phyloP scores from a whole-genome alignment of 2,329 filamentous ascomycete genomes.

The Nemania sp. region DNA sequence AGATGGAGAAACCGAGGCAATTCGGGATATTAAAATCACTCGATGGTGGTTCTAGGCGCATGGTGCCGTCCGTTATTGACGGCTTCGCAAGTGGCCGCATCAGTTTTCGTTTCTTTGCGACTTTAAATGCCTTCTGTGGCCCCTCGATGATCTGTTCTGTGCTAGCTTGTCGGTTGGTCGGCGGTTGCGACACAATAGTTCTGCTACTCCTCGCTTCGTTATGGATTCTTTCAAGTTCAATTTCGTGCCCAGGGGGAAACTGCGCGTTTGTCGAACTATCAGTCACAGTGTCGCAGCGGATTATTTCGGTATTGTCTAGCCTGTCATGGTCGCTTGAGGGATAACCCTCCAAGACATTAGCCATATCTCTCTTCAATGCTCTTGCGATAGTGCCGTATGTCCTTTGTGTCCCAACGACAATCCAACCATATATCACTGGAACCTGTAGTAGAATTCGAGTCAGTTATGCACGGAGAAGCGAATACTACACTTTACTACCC shows the following conservation, averaged over 20 bases:
- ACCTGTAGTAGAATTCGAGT: conserved; percentile 12
- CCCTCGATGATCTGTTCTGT: not conserved
- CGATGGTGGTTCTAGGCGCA: conserved; percentile 4
- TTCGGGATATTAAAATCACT: conserved; percentile 6
- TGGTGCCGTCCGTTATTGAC: not conserved
- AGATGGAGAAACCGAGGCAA: conserved; percentile 24
- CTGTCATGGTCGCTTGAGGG: not conserved
- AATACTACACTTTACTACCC: not conserved
- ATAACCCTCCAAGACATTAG: conserved; percentile 1
- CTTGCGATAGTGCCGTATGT: conserved; percentile 15
- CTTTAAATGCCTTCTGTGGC: conserved; percentile 16
- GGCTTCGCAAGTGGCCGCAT: conserved; percentile 7
- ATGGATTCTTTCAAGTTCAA: no score
- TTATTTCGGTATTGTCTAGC: not conserved
- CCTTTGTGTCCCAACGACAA: conserved; percentile 24
- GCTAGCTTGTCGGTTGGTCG: not conserved
- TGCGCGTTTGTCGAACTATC: conserved; percentile 2
- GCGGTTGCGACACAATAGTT: not conserved
- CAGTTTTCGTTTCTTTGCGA: conserved; percentile 5
- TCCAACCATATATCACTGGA: conserved; percentile 25
- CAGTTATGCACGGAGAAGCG: not conserved
- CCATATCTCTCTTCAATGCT: conserved; percentile 20
- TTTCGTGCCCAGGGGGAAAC: not conserved
- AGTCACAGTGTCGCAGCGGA: not conserved
- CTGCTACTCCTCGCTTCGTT: not conserved